These are phyloP conservation scores for Chaetomium olivaceum DNA, from an alignment of 2,329 filamentous ascomycete species.

Conservation along the genomic window DNA sequence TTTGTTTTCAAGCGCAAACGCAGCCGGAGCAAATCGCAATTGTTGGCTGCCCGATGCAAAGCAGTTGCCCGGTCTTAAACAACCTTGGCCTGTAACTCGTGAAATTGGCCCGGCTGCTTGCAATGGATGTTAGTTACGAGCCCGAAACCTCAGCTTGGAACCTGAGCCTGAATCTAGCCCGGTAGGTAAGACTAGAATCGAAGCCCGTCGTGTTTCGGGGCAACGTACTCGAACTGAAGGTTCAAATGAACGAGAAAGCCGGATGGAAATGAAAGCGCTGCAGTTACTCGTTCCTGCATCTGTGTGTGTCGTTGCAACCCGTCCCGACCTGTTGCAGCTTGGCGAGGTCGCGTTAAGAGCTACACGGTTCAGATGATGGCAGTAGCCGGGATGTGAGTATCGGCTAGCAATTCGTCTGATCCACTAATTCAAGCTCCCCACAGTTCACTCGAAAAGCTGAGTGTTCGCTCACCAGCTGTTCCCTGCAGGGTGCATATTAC, in stretches of 20 bases:
- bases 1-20: neutral
- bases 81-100: neutral
- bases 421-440: neutral
- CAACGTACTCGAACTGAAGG: neutral
- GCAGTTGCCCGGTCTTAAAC: neutral
- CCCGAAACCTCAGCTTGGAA: neutral
- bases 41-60: neutral
- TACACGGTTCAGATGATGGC: neutral
- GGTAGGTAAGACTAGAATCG: neutral
- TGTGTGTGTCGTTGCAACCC: neutral
- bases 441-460: neutral
- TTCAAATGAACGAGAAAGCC: neutral
- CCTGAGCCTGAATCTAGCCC: neutral
- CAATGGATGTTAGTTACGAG: neutral
- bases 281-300: neutral
- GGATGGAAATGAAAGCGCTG: neutral
- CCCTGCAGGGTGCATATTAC: neutral
- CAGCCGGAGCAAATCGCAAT: too few relatives aligned
- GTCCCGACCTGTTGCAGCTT: conserved; percentile 10
- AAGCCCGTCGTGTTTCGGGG: neutral
- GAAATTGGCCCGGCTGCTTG: neutral
- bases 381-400: conserved; percentile 5
- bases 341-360: conserved; percentile 20
- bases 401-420: conserved; percentile 13
- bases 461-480: neutral